Base-by-base conservation (phyloP, 495 filamentous ascomycete genomes). In the Lasiosphaeriaceae sp. region DNA sequence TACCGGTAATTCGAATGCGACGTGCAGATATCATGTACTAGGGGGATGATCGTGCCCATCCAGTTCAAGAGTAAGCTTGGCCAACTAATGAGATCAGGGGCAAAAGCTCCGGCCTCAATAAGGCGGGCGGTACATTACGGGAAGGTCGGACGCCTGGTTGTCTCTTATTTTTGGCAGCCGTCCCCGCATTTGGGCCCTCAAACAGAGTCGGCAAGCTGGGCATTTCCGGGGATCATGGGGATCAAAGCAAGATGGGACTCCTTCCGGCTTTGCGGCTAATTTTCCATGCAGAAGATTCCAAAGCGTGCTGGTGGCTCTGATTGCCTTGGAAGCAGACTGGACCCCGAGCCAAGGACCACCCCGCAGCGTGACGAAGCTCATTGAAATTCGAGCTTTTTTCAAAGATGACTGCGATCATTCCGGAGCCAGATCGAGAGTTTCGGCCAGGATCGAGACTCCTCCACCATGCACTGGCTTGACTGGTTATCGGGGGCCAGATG, bases 381-480 rank as follows among this genome's bases (percentile, higher is more conserved):
- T 54, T 34, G 52, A 52, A 51, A 59, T 26, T 54, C 51, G 54
- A 50, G 24, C 48, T 50, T 51, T 26, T 11, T 50, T 8, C 34
- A 35, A 52, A 49, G 26, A 62, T 62, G 56, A 58, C 35, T 50
- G 39, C 57, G 50, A 48, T 59, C 54, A 65, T 57, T 60, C 37
- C 55, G 52, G 53, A 50, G 51, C 44, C 26, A 45, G 66, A 68
- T 68, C 66, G 63, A 58, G 49, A 43, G 61, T 68, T 68, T 61
- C 39, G 57, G 55, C 23, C 44, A 31, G 53, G 63, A 68, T 68
- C 66, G 66, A 64, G 52, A 21, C 4, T 24, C 4, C 39, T n/a
- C 31, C 17, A 26, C 46, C 37, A 29, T n/a, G n/a, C n/a, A n/a
- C n/a, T n/a, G 23, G 52, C 41, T 45, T 31, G 31, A 29, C 26